Conservation (phyloP, 2,329 filamentous ascomycete genomes). For the Diplodia sapinea region DNA sequence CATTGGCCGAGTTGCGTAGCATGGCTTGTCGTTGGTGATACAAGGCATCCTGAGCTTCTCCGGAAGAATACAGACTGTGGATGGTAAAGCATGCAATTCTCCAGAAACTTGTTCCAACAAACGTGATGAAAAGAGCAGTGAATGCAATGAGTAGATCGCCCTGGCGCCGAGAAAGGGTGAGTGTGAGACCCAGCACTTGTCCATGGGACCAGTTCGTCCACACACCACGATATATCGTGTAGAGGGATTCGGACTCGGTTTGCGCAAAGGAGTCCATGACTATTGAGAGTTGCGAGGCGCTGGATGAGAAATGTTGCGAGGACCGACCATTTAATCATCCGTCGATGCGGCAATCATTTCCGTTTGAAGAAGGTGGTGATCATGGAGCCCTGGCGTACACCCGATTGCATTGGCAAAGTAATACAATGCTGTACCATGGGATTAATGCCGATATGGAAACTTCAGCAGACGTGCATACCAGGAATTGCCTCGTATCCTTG, state of each 20-base stretch:
- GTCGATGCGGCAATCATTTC: not conserved
- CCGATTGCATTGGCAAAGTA: no score
- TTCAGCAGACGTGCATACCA: not conserved
- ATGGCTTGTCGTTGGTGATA: slow-evolving; percentile 45
- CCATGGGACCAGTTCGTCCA: slow-evolving; percentile 36
- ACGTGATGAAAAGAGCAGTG: slow-evolving; percentile 34
- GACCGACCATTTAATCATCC: not conserved
- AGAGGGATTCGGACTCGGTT: not conserved
- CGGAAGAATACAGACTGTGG: slow-evolving; percentile 37
- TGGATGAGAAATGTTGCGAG: not conserved
- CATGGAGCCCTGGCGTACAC: not conserved
- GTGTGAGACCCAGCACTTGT: slow-evolving; percentile 33
- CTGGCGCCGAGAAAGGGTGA: slow-evolving; percentile 34
- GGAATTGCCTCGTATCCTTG: not conserved
- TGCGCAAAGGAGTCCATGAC: not conserved
- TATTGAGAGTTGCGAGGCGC: not conserved
- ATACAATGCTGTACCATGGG: not conserved
- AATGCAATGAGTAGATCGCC: slow-evolving; percentile 39
- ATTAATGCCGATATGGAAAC: not conserved
- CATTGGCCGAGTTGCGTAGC: slow-evolving; percentile 42
- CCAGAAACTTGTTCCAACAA: slow-evolving; percentile 41
- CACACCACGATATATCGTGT: slow-evolving; percentile 34
- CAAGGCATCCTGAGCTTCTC: slow-evolving; percentile 38
- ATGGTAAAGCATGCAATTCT: slow-evolving; percentile 40
- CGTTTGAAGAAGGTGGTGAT: not conserved